These are phyloP conservation scores for Candida tetrigidarum DNA, from an alignment of 1,139 yeast species.

Conservation along the genomic window DNA sequence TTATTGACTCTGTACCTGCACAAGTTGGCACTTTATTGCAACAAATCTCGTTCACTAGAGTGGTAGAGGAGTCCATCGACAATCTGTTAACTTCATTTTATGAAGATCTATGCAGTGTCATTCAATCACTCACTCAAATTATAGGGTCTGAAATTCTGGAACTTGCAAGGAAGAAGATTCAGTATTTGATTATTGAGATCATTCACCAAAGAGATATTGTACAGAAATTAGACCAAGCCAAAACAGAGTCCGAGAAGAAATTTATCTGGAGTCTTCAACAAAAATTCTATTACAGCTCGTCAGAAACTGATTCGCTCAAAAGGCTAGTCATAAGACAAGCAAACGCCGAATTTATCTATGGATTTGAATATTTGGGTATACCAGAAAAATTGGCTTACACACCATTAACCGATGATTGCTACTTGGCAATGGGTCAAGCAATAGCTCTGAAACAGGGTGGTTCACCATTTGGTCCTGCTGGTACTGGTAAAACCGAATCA, in stretches of 20 bases:
- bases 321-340: slow-evolving; percentile 59
- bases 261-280: slow-evolving; percentile 58
- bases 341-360: slow-evolving; percentile 58
- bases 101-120: slow-evolving; percentile 13
- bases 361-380: slow-evolving; percentile 83
- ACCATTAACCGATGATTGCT: slow-evolving; percentile 69
- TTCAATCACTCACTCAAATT: slow-evolving; percentile 20
- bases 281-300: slow-evolving; percentile 44
- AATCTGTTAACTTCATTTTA: slow-evolving; percentile 9
- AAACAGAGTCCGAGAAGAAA: slow-evolving; percentile 19
- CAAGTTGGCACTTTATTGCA: slow-evolving; percentile 62
- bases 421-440: slow-evolving; percentile 75
- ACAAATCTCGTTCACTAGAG: slow-evolving; percentile 62
- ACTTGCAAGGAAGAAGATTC: slow-evolving; percentile 53
- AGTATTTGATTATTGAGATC: slow-evolving; percentile 65
- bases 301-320: slow-evolving; percentile 26
- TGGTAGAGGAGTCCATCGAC: slow-evolving; percentile 31
- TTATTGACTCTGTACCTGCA: slow-evolving; percentile 42
- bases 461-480: slow-evolving; percentile 96
- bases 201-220: slow-evolving; percentile 62
- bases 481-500: slow-evolving; percentile 96
- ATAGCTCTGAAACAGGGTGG: slow-evolving; percentile 81
- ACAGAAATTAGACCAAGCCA: slow-evolving; percentile 22
- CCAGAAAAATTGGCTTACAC: slow-evolving; percentile 80
- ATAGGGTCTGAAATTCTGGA: slow-evolving; percentile 26